These are phyloP conservation scores for Aspergillus coremiiformis DNA, from an alignment of 495 filamentous ascomycete species.

Conservation along the genomic window DNA sequence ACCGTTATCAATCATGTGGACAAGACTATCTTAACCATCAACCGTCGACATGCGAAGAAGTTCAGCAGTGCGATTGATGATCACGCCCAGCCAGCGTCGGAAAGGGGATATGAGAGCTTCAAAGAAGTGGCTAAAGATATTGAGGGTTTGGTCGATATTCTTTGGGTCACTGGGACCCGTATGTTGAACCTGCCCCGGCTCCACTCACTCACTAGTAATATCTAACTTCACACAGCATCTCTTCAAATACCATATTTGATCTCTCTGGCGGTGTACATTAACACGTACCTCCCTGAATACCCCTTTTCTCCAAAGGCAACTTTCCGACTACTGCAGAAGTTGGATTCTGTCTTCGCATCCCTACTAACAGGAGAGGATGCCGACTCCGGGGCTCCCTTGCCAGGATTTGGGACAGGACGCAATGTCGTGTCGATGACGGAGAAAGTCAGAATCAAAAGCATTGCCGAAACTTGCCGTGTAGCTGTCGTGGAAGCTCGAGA, in stretches of 20 bases:
- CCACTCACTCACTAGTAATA: background rate
- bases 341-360: conserved; percentile 70
- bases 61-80: conserved; percentile 47
- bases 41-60: conserved; percentile 68
- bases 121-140: conserved; percentile 62
- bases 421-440: conserved; percentile 55
- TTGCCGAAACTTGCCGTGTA: conserved; percentile 64
- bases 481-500: conserved; percentile 49
- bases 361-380: conserved; percentile 60
- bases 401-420: conserved; percentile 51
- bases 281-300: conserved; percentile 58
- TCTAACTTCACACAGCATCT: conserved; percentile 43
- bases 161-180: conserved; percentile 83
- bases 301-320: conserved; percentile 56
- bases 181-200: conserved; percentile 26
- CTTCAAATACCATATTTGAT: conserved; percentile 81
- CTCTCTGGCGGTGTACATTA: conserved; percentile 61
- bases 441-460: conserved; percentile 72
- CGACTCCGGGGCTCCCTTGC: conserved; percentile 54
- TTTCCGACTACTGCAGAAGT: conserved; percentile 62
- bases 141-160: conserved; percentile 60
- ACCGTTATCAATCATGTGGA: conserved; percentile 65
- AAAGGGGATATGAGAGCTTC: conserved; percentile 61
- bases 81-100: conserved; percentile 32
- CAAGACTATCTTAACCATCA: conserved; percentile 52